phyloP scores from a whole-genome alignment of 768 basidiomycete genomes.

The Mrakia frigida region DNA sequence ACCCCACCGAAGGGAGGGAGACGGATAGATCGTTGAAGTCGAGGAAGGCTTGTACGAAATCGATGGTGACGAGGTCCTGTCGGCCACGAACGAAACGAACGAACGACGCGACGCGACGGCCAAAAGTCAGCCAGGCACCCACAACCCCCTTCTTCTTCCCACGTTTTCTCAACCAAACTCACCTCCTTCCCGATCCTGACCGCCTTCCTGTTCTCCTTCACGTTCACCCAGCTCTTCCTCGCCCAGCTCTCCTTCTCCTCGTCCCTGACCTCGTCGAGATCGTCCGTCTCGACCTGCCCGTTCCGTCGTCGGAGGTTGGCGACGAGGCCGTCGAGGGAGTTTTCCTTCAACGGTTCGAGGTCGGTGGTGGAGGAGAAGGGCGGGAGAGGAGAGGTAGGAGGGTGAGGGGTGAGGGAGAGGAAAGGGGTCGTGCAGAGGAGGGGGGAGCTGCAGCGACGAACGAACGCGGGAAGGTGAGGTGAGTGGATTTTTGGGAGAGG shows the following conservation, averaged over 20 bases:
- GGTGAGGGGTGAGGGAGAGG: constrained; percentile 6
- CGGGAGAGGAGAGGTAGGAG: not conserved
- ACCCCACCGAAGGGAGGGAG: constrained; percentile 23
- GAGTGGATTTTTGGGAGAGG: not conserved
- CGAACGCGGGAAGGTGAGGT: not conserved
- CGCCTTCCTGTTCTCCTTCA: constrained; percentile 21
- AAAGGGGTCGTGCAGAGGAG: constrained; percentile 20
- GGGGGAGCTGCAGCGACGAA: not conserved
- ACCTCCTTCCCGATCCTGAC: constrained; percentile 12
- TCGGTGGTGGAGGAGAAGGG: not conserved
- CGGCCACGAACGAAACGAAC: too few species aligned
- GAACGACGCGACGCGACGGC: not conserved
- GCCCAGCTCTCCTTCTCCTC: not conserved
- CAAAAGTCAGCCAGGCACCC: not conserved
- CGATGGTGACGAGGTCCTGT: constrained; percentile 26
- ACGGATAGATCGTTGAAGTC: constrained; percentile 31
- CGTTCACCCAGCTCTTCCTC: constrained; percentile 16
- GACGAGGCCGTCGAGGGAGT: not conserved
- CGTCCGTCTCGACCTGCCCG: not conserved
- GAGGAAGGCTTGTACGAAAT: constrained; percentile 31
- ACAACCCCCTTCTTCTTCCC: too few species aligned
- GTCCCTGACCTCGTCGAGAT: not conserved
- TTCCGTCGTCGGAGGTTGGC: not conserved
- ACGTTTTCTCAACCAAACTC: not conserved
- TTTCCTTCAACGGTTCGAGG: constrained; percentile 17